Conservation (phyloP, 2,329 filamentous ascomycete genomes). For the Sclerotinia subarctica region DNA sequence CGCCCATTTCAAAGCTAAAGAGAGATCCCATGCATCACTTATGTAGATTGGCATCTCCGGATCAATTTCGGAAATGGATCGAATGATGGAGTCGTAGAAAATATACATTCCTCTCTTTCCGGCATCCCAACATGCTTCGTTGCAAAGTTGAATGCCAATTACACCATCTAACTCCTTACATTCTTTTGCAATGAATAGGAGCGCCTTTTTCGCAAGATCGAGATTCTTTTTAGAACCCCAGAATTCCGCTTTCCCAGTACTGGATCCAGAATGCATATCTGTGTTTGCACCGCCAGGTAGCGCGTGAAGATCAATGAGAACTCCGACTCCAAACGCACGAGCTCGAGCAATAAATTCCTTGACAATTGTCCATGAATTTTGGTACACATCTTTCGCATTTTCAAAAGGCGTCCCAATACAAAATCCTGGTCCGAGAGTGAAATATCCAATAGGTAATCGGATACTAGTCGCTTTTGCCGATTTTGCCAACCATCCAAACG, state of each 20-base stretch:
- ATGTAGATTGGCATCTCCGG: conserved; percentile 52
- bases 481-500: conserved; percentile 52
- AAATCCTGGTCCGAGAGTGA: conserved; percentile 51
- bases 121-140: conserved; percentile 50
- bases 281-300: conserved; percentile 56
- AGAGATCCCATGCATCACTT: conserved; percentile 56
- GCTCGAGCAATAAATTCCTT: conserved; percentile 47
- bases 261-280: conserved; percentile 55
- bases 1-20: conserved; percentile 45
- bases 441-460: conserved; percentile 60
- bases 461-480: conserved; percentile 54
- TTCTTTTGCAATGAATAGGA: conserved; percentile 51
- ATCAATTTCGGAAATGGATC: conserved; percentile 48
- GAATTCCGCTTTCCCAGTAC: conserved; percentile 49
- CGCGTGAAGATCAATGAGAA: conserved; percentile 57
- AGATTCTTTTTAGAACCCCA: conserved; percentile 47
- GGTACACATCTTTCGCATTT: conserved; percentile 46
- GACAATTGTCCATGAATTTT: conserved; percentile 51
- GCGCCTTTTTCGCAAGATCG: conserved; percentile 46
- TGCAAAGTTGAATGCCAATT: conserved; percentile 55
- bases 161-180: conserved; percentile 42
- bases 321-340: conserved; percentile 46
- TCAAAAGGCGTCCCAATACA: conserved; percentile 52
- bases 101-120: conserved; percentile 51
- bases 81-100: conserved; percentile 53